A percentile compares a stretch with the other conserved stretches of the same genome.
Evolutionary conservation across 164 flowering plant species (phyloP).

Genomic region (Protea cynaroides): DNA sequence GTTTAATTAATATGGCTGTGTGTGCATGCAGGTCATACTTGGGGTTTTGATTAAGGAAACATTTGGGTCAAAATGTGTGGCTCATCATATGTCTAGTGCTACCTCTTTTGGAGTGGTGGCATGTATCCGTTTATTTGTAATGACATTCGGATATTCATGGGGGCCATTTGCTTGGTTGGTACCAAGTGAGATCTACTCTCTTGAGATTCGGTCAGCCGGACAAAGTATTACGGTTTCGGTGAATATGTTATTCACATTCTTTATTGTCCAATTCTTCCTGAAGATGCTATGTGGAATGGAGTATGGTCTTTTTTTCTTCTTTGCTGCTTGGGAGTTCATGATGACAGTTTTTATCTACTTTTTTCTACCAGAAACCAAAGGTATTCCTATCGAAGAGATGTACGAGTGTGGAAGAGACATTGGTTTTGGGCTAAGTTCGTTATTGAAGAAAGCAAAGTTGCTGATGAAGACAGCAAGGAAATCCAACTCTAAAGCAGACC

Average conservation of each 20-base stretch:
- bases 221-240: slow-evolving; percentile 14
- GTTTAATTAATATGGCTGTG: too few species aligned
- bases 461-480: too few species aligned
- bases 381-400: too few species aligned
- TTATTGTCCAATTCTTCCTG: slow-evolving; percentile 13
- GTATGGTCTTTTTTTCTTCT: slow-evolving; percentile 15
- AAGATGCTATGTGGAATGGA: slow-evolving; percentile 10
- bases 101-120: background rate
- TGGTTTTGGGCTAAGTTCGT: too few species aligned
- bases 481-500: too few species aligned
- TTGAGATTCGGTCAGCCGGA: slow-evolving; percentile 15
- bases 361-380: slow-evolving; percentile 12
- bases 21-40: slow-evolving; percentile 1
- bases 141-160: slow-evolving; percentile 16
- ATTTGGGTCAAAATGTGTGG: slow-evolving; percentile 7
- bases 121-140: slow-evolving; percentile 10
- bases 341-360: slow-evolving; percentile 13
- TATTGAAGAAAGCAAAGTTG: too few species aligned
- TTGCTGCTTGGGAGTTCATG: slow-evolving; percentile 4
- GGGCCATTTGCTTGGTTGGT: slow-evolving; percentile 5
- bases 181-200: too few species aligned
- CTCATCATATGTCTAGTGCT: background rate
- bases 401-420: too few species aligned
- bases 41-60: slow-evolving; percentile 6
- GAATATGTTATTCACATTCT: slow-evolving; percentile 18